Evolutionary conservation across 352 stramenopile genomes (phyloP).

Genomic region (Phytophthora boehmeriae): DNA sequence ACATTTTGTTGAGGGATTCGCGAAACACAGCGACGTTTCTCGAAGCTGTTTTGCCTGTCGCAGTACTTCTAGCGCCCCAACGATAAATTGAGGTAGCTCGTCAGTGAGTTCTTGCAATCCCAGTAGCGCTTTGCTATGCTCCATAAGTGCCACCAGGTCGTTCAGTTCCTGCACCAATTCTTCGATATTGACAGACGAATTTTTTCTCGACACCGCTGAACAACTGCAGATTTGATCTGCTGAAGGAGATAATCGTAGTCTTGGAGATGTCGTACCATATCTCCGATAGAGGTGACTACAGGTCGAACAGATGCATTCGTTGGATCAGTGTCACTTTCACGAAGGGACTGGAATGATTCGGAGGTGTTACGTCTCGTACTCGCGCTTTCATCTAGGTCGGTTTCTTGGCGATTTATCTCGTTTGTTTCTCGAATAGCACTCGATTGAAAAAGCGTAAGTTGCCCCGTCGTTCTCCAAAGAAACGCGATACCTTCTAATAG

Average conservation of each 20-base stretch:
- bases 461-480: constrained; percentile 37
- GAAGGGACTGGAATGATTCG: constrained; percentile 12
- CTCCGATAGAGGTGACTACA: constrained; percentile 53
- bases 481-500: constrained; percentile 65
- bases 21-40: constrained; percentile 6
- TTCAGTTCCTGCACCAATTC: constrained; percentile 38
- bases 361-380: constrained; percentile 4
- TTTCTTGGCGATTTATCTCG: constrained; percentile 14
- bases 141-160: constrained; percentile 40
- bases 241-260: constrained; percentile 65
- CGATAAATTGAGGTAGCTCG: constrained; percentile 43
- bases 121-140: constrained; percentile 32
- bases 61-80: constrained; percentile 24
- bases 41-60: constrained; percentile 27
- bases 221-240: constrained; percentile 30
- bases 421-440: constrained; percentile 3
- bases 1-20: neutral
- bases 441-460: constrained; percentile 38
- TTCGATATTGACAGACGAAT: constrained; percentile 38
- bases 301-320: constrained; percentile 33
- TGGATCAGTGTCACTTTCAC: constrained; percentile 21
- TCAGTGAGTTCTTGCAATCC: constrained; percentile 31
- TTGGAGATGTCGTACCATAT: constrained; percentile 60
- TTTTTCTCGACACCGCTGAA: constrained; percentile 1
- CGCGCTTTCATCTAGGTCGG: constrained; percentile 20